Base-by-base conservation (phyloP, 1,139 yeast species). In the Taphrina sp. region DNA sequence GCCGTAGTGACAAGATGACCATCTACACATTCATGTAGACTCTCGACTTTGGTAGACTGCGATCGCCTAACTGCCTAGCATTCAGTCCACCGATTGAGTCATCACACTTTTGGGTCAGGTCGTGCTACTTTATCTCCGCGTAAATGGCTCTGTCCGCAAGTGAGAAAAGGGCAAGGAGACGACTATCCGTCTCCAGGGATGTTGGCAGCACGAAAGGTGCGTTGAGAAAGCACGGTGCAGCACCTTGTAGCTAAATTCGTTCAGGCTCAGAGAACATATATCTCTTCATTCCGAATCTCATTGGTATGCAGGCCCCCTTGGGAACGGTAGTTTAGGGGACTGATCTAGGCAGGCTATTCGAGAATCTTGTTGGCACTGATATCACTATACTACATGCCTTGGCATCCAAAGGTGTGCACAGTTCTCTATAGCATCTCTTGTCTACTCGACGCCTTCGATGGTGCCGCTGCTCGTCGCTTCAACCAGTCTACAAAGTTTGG, bases 401-500 rank as follows among this genome's bases (percentile, higher is more conserved):
- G 79, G 69, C 92, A 87, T 67, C 97, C 96, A 14, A 72, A 83
- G 19, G 42, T 52, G 33, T 57, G 96, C 52, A 80, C 88, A 42
- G 69, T 80, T 20, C 74, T 89, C 51, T 94, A 94, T 69, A 86
- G 95, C 23, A 75, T 89, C 28, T 88, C 96, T 16, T 95, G 98
- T 64, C 75, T 94, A 59, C 75, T 94, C 62, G 99, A 94, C 70
- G 99, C 99, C 0, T 80, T 90, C 62, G 99, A 94, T 69, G 99
- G 99, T 3, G 83, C 85, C 59, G 95, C 96, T 54, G 99, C 99
- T 7, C 79, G 99, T 61, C 79, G 79, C 65, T 88, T 76, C 69
- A 81, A 85, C 67, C 99, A 94, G 70, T 86, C 55, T 14, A 87
- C 96, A 34, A 79, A 81, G 63, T 88, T 89, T 65, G 99, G 98